phyloP scores from a whole-genome alignment of 352 stramenopile species.

The Phytophthora ramorum region DNA sequence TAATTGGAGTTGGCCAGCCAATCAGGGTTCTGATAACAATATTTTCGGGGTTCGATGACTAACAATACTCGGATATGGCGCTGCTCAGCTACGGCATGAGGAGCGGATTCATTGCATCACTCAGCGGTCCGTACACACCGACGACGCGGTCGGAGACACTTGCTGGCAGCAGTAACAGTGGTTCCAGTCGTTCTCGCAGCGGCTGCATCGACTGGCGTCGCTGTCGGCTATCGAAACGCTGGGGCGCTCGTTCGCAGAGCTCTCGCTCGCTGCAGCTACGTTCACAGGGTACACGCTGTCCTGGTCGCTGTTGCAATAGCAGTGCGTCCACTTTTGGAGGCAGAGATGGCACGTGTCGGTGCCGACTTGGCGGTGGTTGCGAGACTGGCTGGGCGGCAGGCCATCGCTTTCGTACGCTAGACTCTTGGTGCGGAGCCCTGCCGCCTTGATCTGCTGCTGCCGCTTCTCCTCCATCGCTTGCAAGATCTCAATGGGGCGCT shows the following conservation, averaged over 20 bases:
- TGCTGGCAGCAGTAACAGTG: slow-evolving; percentile 82
- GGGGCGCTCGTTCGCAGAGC: slow-evolving; percentile 26
- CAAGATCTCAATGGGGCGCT: slow-evolving; percentile 65
- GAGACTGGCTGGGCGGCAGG: slow-evolving; percentile 33
- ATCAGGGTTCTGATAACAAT: slow-evolving; percentile 22
- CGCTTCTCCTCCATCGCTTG: slow-evolving; percentile 77
- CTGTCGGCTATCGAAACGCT: slow-evolving; percentile 63
- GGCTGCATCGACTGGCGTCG: slow-evolving; percentile 71
- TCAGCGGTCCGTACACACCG: slow-evolving; percentile 66
- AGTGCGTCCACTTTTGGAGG: slow-evolving; percentile 88
- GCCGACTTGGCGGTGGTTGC: slow-evolving; percentile 53
- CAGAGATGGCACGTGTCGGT: slow-evolving; percentile 81
- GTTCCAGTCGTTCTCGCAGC: slow-evolving; percentile 73
- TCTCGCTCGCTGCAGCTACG: slow-evolving; percentile 17
- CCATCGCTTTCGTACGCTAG: slow-evolving; percentile 49
- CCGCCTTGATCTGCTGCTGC: slow-evolving; percentile 74
- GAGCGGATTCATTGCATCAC: neutral
- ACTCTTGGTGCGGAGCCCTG: slow-evolving; percentile 62
- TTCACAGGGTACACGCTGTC: slow-evolving; percentile 65
- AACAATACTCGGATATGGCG: slow-evolving; percentile 13
- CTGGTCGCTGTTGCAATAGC: slow-evolving; percentile 88
- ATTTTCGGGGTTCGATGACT: slow-evolving; percentile 14
- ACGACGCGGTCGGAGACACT: slow-evolving; percentile 70
- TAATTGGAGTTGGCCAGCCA: neutral
- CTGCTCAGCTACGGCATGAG: neutral